Base-by-base conservation (phyloP, 768 basidiomycete species). In the Botryobasidium botryosum region DNA sequence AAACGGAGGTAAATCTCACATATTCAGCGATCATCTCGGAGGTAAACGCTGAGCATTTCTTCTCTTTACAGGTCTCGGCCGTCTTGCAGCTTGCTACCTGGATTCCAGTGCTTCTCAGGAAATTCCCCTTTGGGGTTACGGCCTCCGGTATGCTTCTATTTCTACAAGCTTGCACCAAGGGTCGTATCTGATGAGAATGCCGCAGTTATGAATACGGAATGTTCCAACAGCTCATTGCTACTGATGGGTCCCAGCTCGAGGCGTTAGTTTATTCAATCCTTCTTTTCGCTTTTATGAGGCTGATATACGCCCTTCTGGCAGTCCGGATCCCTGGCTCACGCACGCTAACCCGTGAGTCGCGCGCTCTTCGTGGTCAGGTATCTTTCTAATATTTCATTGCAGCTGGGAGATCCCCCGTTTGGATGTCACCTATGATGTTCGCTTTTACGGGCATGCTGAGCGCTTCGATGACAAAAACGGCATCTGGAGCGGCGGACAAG, bases 21-120 rank as follows among this genome's bases (percentile, higher is more conserved):
- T 6, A 4, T 6, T 15, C 2, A 6, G n/a, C 42, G 6, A n/a
- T 6, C 35, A 6, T 5, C 23, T 1, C 6, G 42, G 20, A 5
- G 6, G 15, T 12, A 3, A 27, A 20, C 5, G n/a, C 5, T 44
- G 17, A 13, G 31, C 41, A 15, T 32, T 20, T 43, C 12, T 26
- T 21, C 27, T 10, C 27, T 43, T 25, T 21, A 1, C 32, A 49
- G 48, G 92, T 46, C 71, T 96, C 6, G 92, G 94, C 0, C 83
- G 92, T 25, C 74, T 99, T 36, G 94, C 94, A 1, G 92, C 94
- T 1, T 99, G 94, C 64, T 99, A 96, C 59, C 75, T 94, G 43
- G 91, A 96, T 57, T 86, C 83, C n/a, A 75, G 77, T 20, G 79
- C 91, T 3, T 83, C 82, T 6, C 77, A 86, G 56, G 79, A 91